Base-by-base conservation (phyloP, 2,329 filamentous ascomycete genomes). In the Fragosphaeria purpurea region DNA sequence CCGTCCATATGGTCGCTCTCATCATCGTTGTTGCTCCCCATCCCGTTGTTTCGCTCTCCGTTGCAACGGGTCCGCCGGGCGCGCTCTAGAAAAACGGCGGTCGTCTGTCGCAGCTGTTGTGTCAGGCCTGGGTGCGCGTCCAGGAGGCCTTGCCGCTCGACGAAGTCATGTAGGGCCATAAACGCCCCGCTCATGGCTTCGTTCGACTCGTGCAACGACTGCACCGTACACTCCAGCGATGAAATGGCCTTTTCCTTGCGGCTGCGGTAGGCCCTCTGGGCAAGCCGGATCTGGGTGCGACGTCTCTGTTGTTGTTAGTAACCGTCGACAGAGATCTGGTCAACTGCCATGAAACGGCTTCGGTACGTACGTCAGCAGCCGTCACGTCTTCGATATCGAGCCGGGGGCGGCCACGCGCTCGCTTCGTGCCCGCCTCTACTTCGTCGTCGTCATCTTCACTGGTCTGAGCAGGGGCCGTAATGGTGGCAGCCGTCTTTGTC, bases 241-340 rank as follows among this genome's bases (percentile, higher is more conserved):
- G 80, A 76, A 50, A 95, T 91, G 5, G 86, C 85, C 30, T 77
- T 83, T 62, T 95, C 89, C 66, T 95, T 95, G 47, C 89, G 82
- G 60, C 85, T 80, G 12, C 89, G 80, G 62, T 95, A 95, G 1
- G 88, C 88, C 57, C 88, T 75, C 64, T 95, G 89, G 2, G 89
- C 89, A 50, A 91, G 76, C 31, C 89, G 82, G 56, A 95, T 93
- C 63, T 95, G 89, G 5, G 87, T 91, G 50, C 89, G 79, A 48
- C 89, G 84, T 55, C 88, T 83, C 85, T 67, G 51, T 40, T 5
- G 86, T 33, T 45, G 53, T 44, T 30, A 54, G 55, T 41, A 33
- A 40, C 22, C 22, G 22, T 22, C 22, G 22, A 22, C 22, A 22
- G 22, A 22, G 3, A 22, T 22, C 3, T 22, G 22, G 22, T 22